phyloP scores from a whole-genome alignment of 108 stramenopile species.

The Chaetoceros tenuissimus region DNA sequence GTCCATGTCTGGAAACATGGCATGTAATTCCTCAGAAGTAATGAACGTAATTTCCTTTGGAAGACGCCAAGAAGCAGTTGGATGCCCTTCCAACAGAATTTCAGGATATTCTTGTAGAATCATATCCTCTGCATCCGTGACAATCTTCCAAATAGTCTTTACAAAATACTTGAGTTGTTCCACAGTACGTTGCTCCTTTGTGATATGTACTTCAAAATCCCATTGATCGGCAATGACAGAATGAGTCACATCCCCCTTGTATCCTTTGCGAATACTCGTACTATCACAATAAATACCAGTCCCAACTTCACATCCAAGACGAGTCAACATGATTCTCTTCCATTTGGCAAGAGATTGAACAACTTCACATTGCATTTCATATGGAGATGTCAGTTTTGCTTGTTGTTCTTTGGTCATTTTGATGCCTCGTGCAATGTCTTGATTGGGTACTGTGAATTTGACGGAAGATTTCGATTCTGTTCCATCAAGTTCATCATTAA shows the following conservation, averaged over 20 bases:
- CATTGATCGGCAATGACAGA: slow-evolving; percentile 39
- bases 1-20: slow-evolving; percentile 19
- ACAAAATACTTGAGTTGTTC: slow-evolving; percentile 31
- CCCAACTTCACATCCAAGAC: slow-evolving; percentile 22
- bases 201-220: slow-evolving; percentile 42
- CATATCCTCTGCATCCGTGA: slow-evolving; percentile 35
- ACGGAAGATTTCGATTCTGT: slow-evolving; percentile 30
- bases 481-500: slow-evolving; percentile 44
- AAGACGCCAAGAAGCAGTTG: slow-evolving; percentile 22
- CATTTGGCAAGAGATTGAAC: slow-evolving; percentile 42
- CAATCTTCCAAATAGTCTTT: slow-evolving; percentile 34
- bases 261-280: slow-evolving; percentile 38
- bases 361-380: slow-evolving; percentile 27
- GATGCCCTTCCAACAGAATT: slow-evolving; percentile 25
- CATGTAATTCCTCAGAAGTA: slow-evolving; percentile 34
- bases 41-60: slow-evolving; percentile 45
- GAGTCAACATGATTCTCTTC: slow-evolving; percentile 40
- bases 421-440: slow-evolving; percentile 26
- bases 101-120: slow-evolving; percentile 33
- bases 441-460: slow-evolving; percentile 22
- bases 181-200: slow-evolving; percentile 27
- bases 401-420: slow-evolving; percentile 1
- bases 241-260: slow-evolving; percentile 46
- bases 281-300: slow-evolving; percentile 35
- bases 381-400: neutral